Evolutionary conservation across 306 rosid genomes (phyloP).

Genomic region (Clitoria ternatea): DNA sequence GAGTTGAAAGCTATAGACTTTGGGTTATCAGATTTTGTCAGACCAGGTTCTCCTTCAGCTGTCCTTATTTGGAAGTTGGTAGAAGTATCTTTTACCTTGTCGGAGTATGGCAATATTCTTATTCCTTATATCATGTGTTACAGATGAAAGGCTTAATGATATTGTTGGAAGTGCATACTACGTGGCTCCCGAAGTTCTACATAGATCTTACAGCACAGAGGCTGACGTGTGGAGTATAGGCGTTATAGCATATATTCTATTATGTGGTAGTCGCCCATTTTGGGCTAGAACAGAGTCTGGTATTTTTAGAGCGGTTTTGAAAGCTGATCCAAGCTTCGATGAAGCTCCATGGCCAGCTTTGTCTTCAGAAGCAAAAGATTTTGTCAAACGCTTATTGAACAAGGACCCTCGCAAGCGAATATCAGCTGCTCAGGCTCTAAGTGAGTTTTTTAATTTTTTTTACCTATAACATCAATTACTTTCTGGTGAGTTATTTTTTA

Average conservation of each 20-base stretch:
- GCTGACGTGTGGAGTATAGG: constrained; percentile 99
- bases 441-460: constrained; percentile 54
- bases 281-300: constrained; percentile 99
- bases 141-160: constrained; percentile 98
- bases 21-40: constrained; percentile 93
- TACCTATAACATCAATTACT: constrained; percentile 2
- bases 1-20: constrained; percentile 94
- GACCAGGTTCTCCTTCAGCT: constrained; percentile 65
- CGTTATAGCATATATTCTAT: constrained; percentile 92
- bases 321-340: constrained; percentile 92
- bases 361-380: constrained; percentile 86
- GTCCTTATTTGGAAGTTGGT: constrained; percentile 26
- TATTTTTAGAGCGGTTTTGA: constrained; percentile 88
- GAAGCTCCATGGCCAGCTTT: constrained; percentile 95
- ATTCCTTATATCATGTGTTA: constrained; percentile 19
- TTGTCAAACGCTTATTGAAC: constrained; percentile 81
- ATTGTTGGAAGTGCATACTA: constrained; percentile 99
- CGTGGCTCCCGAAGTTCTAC: constrained; percentile 99
- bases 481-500: constrained; percentile 22
- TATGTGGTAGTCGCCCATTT: constrained; percentile 99
- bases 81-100: constrained; percentile 8
- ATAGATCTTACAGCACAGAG: constrained; percentile 85
- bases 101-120: constrained; percentile 18
- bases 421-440: constrained; percentile 93
- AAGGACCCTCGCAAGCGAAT: constrained; percentile 95